Base-by-base conservation (phyloP, 176 grass and related monocot species). In the Oryza rufipogon region DNA sequence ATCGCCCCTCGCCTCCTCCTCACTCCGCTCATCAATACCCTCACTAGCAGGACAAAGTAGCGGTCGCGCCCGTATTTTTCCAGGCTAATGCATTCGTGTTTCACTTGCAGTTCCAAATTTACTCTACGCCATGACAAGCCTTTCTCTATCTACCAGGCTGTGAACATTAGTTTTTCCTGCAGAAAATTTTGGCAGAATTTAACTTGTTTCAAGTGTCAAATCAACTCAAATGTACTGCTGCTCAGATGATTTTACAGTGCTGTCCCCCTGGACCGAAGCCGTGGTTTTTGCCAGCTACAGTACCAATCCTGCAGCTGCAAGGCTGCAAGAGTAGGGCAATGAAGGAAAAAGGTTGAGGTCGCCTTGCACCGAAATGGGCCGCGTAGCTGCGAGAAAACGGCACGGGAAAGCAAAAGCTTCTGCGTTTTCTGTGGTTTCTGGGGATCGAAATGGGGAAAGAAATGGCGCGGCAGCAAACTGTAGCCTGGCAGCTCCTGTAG, bases 41-140 rank as follows among this genome's bases (percentile, higher is more conserved):
- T 61, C 16, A 47, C 2, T 9, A 60, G 49, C 33, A 70, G 7
- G 79, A 87, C 79, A 87, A 87, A 64, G 9, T 82, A 87, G 85
- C 72, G 85, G 85, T 81, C 85, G 39, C 64, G 13, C 17, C 78
- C 64, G 79, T 48, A 48, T 70, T 64, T 63, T 78, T 60, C 34
- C 11, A 34, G 42, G 46, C 45, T 58, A 58, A 79, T 64, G 64
- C 39, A 42, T 68, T 6, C 15, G 54, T 58, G 54, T 22, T 63
- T 63, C 58, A 23, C 58, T 23, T 23, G 8, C 58, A 10, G 2
- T 23, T 56, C 17, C 52, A 56, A 56, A 56, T 56, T 56, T 63
- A n/a, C 20, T 23, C 58, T 22, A 4, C 58, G 4, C 58, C 58
- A 10, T 63, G 58, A 63, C 58, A 63, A 63, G 20, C 8, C 41